Conservation (phyloP, 176 grass and related monocot genomes). For the Pharus latifolius region DNA sequence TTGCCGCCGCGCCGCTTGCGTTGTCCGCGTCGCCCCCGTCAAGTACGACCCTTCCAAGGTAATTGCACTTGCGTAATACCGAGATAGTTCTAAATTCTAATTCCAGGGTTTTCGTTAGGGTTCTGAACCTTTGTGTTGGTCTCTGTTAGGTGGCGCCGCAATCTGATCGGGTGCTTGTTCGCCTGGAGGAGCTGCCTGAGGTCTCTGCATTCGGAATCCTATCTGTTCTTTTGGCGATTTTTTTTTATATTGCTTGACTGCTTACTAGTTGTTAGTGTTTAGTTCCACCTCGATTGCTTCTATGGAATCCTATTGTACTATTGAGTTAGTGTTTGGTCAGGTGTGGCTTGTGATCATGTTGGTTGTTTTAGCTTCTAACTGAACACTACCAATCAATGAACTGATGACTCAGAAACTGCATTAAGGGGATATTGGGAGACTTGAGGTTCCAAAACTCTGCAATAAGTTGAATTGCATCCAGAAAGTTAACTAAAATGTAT, state of each 20-base stretch:
- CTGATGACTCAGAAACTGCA: neutral
- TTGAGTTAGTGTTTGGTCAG: neutral
- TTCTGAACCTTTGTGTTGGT: neutral
- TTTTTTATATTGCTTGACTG: neutral
- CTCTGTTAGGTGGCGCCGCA: slow-evolving; percentile 62
- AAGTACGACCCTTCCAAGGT: slow-evolving; percentile 82
- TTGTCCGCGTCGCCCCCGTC: slow-evolving; percentile 37
- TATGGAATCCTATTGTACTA: neutral
- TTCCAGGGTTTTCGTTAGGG: neutral
- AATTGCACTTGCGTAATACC: neutral
- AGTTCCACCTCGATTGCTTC: neutral
- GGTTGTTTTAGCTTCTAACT: neutral
- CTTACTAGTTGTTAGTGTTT: neutral
- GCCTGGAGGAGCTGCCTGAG: slow-evolving; percentile 80
- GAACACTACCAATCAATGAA: neutral
- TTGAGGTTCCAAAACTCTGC: too few species aligned
- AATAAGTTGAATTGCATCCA: too few species aligned
- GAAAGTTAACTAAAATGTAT: too few species aligned
- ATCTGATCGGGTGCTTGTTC: slow-evolving; percentile 74
- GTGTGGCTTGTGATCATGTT: neutral
- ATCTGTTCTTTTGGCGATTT: neutral
- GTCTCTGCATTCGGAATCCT: slow-evolving; percentile 1
- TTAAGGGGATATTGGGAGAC: neutral
- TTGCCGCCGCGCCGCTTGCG: slow-evolving; percentile 4
- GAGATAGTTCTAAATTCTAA: neutral